Evolutionary conservation across 2,329 filamentous ascomycete species (phyloP).

Genomic region (Pseudogymnoascus sp.): DNA sequence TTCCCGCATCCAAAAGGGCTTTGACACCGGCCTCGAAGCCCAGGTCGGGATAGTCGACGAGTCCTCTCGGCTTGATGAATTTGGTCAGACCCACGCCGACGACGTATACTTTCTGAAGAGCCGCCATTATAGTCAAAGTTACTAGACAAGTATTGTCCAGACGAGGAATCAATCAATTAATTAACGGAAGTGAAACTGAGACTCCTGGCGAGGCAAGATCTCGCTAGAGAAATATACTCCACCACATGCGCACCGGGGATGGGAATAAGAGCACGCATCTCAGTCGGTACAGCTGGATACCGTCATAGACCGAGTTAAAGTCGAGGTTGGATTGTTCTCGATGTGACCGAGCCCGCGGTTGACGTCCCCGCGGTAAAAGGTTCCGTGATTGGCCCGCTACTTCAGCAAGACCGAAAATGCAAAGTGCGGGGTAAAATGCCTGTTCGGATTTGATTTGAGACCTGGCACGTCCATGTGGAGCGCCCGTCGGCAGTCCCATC

Average conservation of each 20-base stretch:
- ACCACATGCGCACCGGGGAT: neutral
- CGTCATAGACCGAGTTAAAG: neutral
- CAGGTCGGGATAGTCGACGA: conserved; percentile 29
- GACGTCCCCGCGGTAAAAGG: neutral
- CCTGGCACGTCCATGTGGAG: neutral
- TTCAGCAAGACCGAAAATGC: neutral
- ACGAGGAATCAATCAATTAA: neutral
- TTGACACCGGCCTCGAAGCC: conserved; percentile 23
- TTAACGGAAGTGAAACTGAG: neutral
- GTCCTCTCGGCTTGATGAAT: conserved; percentile 27
- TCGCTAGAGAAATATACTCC: neutral
- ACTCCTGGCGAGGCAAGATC: neutral
- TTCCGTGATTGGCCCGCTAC: too few relatives aligned
- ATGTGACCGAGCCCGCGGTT: neutral
- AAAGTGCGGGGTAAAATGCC: neutral
- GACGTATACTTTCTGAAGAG: conserved; percentile 15
- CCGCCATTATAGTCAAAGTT: neutral
- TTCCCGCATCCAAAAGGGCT: conserved; percentile 56
- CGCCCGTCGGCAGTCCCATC: neutral
- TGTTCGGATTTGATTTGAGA: neutral
- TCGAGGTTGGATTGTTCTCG: neutral
- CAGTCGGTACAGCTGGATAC: neutral
- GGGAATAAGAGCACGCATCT: neutral
- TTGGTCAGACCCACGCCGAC: conserved; percentile 23
- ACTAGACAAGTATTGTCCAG: neutral